Base-by-base conservation (phyloP, 139 green algal genomes). In the Chlorella vulgaris region DNA sequence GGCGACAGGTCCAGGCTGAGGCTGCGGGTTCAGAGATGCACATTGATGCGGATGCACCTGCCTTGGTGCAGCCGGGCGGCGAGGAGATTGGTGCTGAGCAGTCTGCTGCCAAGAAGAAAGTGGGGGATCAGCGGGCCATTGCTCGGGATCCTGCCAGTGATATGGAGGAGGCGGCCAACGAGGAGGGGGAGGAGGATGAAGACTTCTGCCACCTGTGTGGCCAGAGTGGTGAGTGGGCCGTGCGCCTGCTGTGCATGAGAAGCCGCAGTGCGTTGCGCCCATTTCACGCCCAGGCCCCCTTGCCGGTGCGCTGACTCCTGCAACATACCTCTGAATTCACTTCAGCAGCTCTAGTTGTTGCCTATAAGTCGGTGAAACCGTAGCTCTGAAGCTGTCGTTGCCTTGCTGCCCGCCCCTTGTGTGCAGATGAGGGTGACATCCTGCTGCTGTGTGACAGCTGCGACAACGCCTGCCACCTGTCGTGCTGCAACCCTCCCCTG, bases 381-480 rank as follows among this genome's bases (percentile, higher is more conserved):
- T n/a, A n/a, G n/a, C n/a, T n/a, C n/a, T n/a, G n/a, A n/a, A 6
- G 22, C 24, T 68, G 60, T 38, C 24, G 21, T 68, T 8, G 21
- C 28, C 8, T 38, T 38, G 60, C 60, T 67, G 60, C 21, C 24
- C 21, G 60, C 60, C n/a, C n/a, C n/a, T n/a, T n/a, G n/a, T n/a
- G n/a, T 28, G 69, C 69, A 76, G 80, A 89, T 10, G 86, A 87
- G 58, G 81, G 85, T n/a, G 85, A 90, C 50, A 67, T 90, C 62
- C 71, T 90, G 78, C 80, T 90, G 80, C 43, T 81, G 31, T 84
- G 80, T 31, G 69, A 84, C 60, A 40, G n/a, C 18, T 84, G 80
- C 60, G 86, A 90, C 69, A 78, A 80, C 36, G 81, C 81, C 51
- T 87, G 75, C 63, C 86, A 90, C 80, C 83, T 90, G 62, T 40